A percentile compares a stretch with the other conserved stretches of the same genome.
Evolutionary conservation across 2,329 filamentous ascomycete species (phyloP).

Genomic region (Lasiodiplodia hormozganensis): DNA sequence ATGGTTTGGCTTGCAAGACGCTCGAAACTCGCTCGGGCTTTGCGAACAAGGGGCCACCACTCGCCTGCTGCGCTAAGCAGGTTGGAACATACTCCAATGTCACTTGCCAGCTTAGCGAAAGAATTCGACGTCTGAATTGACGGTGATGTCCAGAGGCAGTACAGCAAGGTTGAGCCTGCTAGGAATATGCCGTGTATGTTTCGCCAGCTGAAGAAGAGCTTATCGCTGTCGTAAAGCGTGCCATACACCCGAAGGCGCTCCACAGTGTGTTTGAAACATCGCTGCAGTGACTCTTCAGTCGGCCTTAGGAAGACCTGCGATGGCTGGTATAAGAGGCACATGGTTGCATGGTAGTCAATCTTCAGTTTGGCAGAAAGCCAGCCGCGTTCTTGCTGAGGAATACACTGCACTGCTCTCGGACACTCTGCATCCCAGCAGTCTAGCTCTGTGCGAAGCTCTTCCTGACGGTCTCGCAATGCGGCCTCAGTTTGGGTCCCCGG

Average conservation of each 20-base stretch:
- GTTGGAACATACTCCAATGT: slow-evolving; percentile 45
- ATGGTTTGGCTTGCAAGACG: not conserved
- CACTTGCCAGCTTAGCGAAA: slow-evolving; percentile 35
- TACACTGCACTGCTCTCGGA: slow-evolving; percentile 18
- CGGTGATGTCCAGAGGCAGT: slow-evolving; percentile 47
- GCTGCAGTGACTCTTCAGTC: slow-evolving; percentile 37
- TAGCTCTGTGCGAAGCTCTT: slow-evolving; percentile 34
- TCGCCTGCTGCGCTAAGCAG: slow-evolving; percentile 49
- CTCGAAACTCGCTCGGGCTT: slow-evolving; percentile 34
- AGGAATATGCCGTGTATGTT: slow-evolving; percentile 50
- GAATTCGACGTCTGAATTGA: slow-evolving; percentile 38
- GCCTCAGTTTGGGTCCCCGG: slow-evolving; percentile 34
- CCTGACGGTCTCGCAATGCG: slow-evolving; percentile 33
- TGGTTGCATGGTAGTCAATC: slow-evolving; percentile 43
- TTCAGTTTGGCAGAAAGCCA: slow-evolving; percentile 40
- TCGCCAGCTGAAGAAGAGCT: slow-evolving; percentile 45
- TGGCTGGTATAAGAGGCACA: slow-evolving; percentile 47
- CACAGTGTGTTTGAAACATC: slow-evolving; percentile 42
- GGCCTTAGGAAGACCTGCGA: slow-evolving; percentile 45
- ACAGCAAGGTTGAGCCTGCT: slow-evolving; percentile 48
- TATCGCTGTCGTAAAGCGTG: slow-evolving; percentile 39
- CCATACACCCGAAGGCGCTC: slow-evolving; percentile 43
- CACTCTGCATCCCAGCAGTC: slow-evolving; percentile 35
- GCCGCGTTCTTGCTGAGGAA: slow-evolving; percentile 26
- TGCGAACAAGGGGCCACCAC: slow-evolving; percentile 44